Percentiles rank a stretch among this genome's conserved stretches.
Evolutionary conservation across 2,329 filamentous ascomycete species (phyloP).

Genomic region (Xylariomycetidae sp.): DNA sequence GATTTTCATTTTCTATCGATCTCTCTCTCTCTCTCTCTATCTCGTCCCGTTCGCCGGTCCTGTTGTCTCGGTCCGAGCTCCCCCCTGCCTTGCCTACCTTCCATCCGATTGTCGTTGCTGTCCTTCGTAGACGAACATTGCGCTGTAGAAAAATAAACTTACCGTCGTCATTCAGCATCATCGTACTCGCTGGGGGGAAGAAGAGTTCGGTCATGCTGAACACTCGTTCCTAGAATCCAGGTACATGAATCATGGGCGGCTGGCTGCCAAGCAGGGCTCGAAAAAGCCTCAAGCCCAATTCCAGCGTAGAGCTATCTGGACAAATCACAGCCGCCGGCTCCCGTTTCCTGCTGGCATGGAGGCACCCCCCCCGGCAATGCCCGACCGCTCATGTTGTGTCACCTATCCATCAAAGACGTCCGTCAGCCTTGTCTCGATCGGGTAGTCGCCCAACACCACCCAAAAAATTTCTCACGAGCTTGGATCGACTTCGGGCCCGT

Average conservation of each 20-base stretch:
- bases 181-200: background rate
- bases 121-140: background rate
- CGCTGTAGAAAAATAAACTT: background rate
- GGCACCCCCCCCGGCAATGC: constrained; percentile 14
- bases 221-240: background rate
- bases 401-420: constrained; percentile 10
- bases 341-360: constrained; percentile 10
- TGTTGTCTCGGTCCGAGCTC: background rate
- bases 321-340: constrained; percentile 5
- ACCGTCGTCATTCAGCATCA: background rate
- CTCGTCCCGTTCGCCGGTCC: too few species aligned
- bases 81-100: background rate
- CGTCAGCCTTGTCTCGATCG: constrained; percentile 28
- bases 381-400: constrained; percentile 11
- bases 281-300: constrained; percentile 6
- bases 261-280: constrained; percentile 1
- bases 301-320: constrained; percentile 5
- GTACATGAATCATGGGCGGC: constrained; percentile 1
- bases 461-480: constrained; percentile 22
- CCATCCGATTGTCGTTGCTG: too few species aligned
- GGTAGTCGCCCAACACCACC: constrained; percentile 19
- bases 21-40: background rate
- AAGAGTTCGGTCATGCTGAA: background rate
- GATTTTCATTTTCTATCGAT: constrained; percentile 1
- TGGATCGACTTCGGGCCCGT: constrained; percentile 13